Evolutionary conservation across 2,329 filamentous ascomycete genomes (phyloP), one percentile per base, ranked within the genome.

Genomic region (Mollisia scopiformis): DNA sequence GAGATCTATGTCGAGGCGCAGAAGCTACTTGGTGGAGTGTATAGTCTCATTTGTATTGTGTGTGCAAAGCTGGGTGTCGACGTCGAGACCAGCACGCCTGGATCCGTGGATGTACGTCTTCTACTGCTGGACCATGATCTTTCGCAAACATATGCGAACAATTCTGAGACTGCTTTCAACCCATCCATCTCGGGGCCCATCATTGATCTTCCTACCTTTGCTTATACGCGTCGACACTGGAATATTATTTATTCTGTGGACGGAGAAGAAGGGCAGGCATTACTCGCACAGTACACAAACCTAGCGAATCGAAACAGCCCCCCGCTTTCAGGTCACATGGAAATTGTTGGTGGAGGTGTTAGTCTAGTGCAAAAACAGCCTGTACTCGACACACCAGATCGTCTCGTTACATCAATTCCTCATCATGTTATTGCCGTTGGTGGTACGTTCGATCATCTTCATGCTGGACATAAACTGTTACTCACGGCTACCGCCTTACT

Each of bases 361-460:
- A 79, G 78, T 25, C 67, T 86, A 57, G 75, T 76, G 31, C 66
- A 76, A 43, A 61, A 58, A 53, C 21, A 43, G 11, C n/a, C 49
- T 1, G 11, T 3, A 47, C 43, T 28, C 6, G n/a, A 47, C 28
- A 56, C 39, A 7, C 21, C 46, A 27, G 31, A 27, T 51, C 49
- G 43, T 28, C 14, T 47, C 16, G 59, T 62, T n/a, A 33, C 68
- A 19, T 60, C 55, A 16, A 64, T 63, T 6, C 53, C 69, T 2
- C 84, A 91, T 73, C 77, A 80, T 61, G 83, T 85, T 14, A 89
- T 96, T 53, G 91, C 89, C 55, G 85, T 98, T 13, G 95, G 94
- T 30, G 95, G 95, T 10, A 99, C 95, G 0, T 99, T 98, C 76
- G 95, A 99, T 75, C 93, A 98, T 76, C 84, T 99, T 23, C 95